Base-by-base conservation (phyloP, 2,329 filamentous ascomycete species). In the Hypoxylon sp. region DNA sequence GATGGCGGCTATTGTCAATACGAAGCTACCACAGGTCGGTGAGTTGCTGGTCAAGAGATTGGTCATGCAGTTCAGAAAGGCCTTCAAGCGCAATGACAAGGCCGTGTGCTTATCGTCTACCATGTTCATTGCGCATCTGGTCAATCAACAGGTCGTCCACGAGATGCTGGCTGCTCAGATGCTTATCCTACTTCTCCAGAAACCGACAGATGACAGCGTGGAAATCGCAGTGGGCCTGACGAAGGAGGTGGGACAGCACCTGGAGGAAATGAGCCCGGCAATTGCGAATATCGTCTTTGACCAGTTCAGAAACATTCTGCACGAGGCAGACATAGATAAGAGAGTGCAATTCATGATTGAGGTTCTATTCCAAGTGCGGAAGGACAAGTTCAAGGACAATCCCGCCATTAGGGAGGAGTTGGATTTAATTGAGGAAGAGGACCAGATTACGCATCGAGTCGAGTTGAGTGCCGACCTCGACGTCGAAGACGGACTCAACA, bases 281-380 rank as follows among this genome's bases (percentile, higher is more conserved):
- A 97, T 98, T 75, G 90, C 94, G 30, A 88, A 95, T 72, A 92
- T 91, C 23, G 93, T 99, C 6, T 99, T 97, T 77, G 96, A 99
- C 76, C 94, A 97, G 79, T 97, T 99, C 83, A 86, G 96, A 74
- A 95, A 91, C 74, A 98, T 98, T 70, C 84, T 99, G 7, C 95
- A 99, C 82, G 96, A 99, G 80, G 94, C 94, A 48, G 94, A 96
- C 76, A 97, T 99, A 78, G 95, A 98, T 78, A 98, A 97, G 85
- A 88, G 96, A 71, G 94, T 95, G n/a, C 96, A 99, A 81, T 99
- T 98, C 81, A 97, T 97, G 93, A 95, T 99, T 63, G 96, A 99
- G 79, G 96, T 98, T 5, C 82, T 99, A 46, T 99, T 99, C 79
- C 94, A 99, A 82, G 91, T 98, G 61, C 89, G 96, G 70, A 97